Percentiles rank a stretch among this genome's conserved stretches.
phyloP scores from a whole-genome alignment of 2,329 filamentous ascomycete species.

The Nigrograna mackinnonii region DNA sequence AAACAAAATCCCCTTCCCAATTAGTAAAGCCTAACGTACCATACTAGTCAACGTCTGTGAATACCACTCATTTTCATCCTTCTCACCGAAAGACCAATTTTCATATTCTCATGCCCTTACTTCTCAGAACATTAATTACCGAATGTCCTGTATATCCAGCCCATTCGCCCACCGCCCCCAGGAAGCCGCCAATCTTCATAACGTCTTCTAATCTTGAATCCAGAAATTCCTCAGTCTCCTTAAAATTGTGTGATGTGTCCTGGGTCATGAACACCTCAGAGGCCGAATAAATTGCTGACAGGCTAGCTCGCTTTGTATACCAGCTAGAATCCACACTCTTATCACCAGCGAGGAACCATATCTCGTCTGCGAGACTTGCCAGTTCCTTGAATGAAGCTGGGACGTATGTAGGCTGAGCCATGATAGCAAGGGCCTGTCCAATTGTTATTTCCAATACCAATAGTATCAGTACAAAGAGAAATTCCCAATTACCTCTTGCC shows the following conservation, averaged over 20 bases:
- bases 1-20: no score
- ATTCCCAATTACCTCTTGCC: constrained; percentile 77
- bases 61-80: no score
- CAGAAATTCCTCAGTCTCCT: constrained; percentile 79
- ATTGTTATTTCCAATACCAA: neutral
- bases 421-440: constrained; percentile 77
- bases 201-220: constrained; percentile 74
- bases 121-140: constrained; percentile 80
- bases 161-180: constrained; percentile 73
- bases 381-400: constrained; percentile 78
- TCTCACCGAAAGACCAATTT: no score
- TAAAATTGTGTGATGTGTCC: constrained; percentile 73
- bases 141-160: constrained; percentile 79
- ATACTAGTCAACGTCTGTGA: no score
- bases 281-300: constrained; percentile 69
- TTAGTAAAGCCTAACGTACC: no score
- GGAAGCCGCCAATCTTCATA: constrained; percentile 62
- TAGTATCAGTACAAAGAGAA: neutral
- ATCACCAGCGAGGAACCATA: constrained; percentile 86
- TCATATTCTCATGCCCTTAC: constrained; percentile 83
- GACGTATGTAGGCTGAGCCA: constrained; percentile 82
- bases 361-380: constrained; percentile 83
- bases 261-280: constrained; percentile 93
- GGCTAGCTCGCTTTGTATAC: constrained; percentile 74
- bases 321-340: constrained; percentile 79